Conservation (phyloP, 2,329 filamentous ascomycete genomes). For the Diplodia mutila region DNA sequence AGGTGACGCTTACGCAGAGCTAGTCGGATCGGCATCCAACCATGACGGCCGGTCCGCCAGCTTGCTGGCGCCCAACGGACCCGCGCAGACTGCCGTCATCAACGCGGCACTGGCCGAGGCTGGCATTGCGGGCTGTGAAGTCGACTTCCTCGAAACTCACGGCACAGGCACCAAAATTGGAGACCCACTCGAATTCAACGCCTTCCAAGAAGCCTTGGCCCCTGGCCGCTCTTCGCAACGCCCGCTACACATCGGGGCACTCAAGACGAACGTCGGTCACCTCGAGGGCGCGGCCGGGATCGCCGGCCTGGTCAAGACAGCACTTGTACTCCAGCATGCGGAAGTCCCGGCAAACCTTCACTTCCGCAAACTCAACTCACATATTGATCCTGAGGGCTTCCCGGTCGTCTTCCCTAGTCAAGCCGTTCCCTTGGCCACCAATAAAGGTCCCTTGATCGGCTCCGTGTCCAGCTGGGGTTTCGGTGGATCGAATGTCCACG, state of each 20-base stretch:
- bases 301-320: conserved; percentile 39
- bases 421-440: background rate
- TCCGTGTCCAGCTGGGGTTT: conserved; percentile 28
- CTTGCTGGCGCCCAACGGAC: conserved; percentile 45
- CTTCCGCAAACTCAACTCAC: background rate
- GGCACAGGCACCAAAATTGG: conserved; percentile 20
- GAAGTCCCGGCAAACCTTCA: conserved; percentile 37
- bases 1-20: conserved; percentile 57
- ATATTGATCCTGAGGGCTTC: background rate
- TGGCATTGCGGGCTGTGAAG: conserved; percentile 36
- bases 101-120: conserved; percentile 40
- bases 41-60: conserved; percentile 54
- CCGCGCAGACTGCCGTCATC: conserved; percentile 43
- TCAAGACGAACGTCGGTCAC: conserved; percentile 47
- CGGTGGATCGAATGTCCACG: conserved; percentile 28
- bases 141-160: conserved; percentile 37
- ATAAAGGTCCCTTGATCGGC: conserved; percentile 9
- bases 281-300: conserved; percentile 41
- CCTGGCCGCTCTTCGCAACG: background rate
- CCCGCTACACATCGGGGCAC: background rate
- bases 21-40: conserved; percentile 47
- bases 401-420: background rate
- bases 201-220: conserved; percentile 15
- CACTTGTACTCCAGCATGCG: conserved; percentile 41
- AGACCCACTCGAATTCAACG: conserved; percentile 22